Evolutionary conservation across 1,139 yeast species (phyloP).

Genomic region (Lodderomyces elongisporus): DNA sequence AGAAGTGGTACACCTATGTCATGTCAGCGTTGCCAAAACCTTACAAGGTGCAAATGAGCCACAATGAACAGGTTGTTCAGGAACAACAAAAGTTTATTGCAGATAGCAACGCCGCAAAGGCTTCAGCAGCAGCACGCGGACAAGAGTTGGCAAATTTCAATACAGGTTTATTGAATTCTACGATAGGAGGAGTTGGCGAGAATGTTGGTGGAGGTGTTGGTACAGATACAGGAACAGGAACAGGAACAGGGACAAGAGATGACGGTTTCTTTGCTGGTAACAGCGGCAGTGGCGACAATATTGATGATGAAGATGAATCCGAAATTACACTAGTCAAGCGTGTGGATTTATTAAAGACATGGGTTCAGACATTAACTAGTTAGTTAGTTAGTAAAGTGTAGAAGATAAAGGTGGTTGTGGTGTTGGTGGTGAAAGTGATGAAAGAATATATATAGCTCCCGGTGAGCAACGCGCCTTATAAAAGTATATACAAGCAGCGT

Average conservation of each 20-base stretch:
- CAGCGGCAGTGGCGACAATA: too few relatives aligned
- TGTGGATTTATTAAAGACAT: constrained; percentile 5
- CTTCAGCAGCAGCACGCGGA: too few relatives aligned
- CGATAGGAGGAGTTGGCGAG: constrained; percentile 5
- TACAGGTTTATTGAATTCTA: constrained; percentile 12
- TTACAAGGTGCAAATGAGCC: constrained; percentile 23
- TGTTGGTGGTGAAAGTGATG: too few relatives aligned
- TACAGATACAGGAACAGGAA: not conserved
- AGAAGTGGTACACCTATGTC: constrained; percentile 25
- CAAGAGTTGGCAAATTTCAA: constrained; percentile 11
- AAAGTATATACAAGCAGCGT: too few relatives aligned
- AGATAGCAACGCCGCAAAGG: constrained; percentile 3
- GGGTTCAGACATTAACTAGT: too few relatives aligned
- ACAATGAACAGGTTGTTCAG: constrained; percentile 35
- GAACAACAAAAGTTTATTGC: constrained; percentile 23
- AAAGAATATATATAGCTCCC: too few relatives aligned
- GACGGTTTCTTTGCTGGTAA: too few relatives aligned
- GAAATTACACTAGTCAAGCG: constrained; percentile 3
- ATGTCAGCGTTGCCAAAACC: constrained; percentile 28
- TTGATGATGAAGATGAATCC: constrained; percentile 1
- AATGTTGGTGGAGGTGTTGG: constrained; percentile 5
- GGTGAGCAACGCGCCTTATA: too few relatives aligned
- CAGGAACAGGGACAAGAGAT: not conserved
- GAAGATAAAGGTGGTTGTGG: too few relatives aligned
- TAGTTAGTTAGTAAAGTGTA: too few relatives aligned